Conservation (phyloP, 148 eudicot species). For the Drosera capensis region DNA sequence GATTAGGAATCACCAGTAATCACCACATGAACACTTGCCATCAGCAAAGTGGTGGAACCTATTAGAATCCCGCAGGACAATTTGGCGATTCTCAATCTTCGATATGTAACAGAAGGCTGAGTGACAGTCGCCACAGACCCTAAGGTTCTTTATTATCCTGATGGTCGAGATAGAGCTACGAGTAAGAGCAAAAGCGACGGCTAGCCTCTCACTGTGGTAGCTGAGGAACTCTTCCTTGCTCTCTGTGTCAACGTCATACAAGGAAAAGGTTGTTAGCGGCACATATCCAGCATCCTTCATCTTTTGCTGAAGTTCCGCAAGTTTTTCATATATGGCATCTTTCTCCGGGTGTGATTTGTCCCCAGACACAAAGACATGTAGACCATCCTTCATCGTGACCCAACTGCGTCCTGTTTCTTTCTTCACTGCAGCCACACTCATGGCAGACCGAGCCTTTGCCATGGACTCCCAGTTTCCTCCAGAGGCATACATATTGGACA, state of each 20-base stretch:
- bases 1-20: slow-evolving; percentile 53
- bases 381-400: slow-evolving; percentile 64
- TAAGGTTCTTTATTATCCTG: slow-evolving; percentile 69
- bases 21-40: slow-evolving; percentile 63
- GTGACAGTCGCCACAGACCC: slow-evolving; percentile 66
- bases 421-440: slow-evolving; percentile 35
- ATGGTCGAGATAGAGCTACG: slow-evolving; percentile 41
- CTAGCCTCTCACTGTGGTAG: slow-evolving; percentile 76
- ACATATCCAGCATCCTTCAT: slow-evolving; percentile 58
- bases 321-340: slow-evolving; percentile 41
- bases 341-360: slow-evolving; percentile 51
- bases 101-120: slow-evolving; percentile 51
- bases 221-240: slow-evolving; percentile 61
- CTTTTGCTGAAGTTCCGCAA: slow-evolving; percentile 35
- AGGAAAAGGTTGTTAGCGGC: slow-evolving; percentile 38
- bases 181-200: slow-evolving; percentile 67
- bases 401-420: slow-evolving; percentile 87
- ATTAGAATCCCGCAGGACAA: slow-evolving; percentile 50
- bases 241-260: slow-evolving; percentile 62
- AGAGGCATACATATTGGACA: slow-evolving; percentile 71
- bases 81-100: slow-evolving; percentile 35
- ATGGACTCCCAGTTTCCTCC: slow-evolving; percentile 57
- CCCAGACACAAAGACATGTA: slow-evolving; percentile 65
- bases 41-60: slow-evolving; percentile 57
- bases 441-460: slow-evolving; percentile 34